phyloP scores from a whole-genome alignment of 2,329 filamentous ascomycete genomes.

The Orbilia javanica region DNA sequence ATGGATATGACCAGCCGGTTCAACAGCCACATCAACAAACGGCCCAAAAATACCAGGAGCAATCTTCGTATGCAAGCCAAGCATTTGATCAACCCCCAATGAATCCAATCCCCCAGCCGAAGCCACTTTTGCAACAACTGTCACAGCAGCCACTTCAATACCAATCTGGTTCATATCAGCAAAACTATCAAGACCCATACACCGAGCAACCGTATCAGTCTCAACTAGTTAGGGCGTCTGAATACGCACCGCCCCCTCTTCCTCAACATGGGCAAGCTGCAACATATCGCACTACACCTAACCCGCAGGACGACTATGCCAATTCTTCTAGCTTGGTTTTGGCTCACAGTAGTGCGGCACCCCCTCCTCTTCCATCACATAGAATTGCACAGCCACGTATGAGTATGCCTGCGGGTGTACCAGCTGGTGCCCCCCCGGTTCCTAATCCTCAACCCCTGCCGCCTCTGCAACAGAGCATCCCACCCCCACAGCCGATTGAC shows the following conservation, averaged over 20 bases:
- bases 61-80: slow-evolving; percentile 21
- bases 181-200: slow-evolving; percentile 41
- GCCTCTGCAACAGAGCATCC: slow-evolving; percentile 22
- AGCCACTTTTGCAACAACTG: slow-evolving; percentile 22
- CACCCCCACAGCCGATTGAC: slow-evolving; percentile 38
- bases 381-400: slow-evolving; percentile 40
- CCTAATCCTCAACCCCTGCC: slow-evolving; percentile 19
- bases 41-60: slow-evolving; percentile 32
- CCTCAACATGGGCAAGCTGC: slow-evolving; percentile 40
- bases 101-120: slow-evolving; percentile 5
- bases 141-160: slow-evolving; percentile 30
- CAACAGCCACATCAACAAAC: slow-evolving; percentile 8
- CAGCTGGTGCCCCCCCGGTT: neutral
- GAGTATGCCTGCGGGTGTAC: slow-evolving; percentile 37
- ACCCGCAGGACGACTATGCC: slow-evolving; percentile 31
- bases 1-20: slow-evolving; percentile 41
- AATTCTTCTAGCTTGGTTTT: slow-evolving; percentile 32
- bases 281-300: slow-evolving; percentile 35
- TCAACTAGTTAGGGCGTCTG: slow-evolving; percentile 39
- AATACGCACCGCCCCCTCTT: slow-evolving; percentile 39
- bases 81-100: slow-evolving; percentile 43
- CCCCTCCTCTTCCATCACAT: slow-evolving; percentile 42
- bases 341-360: slow-evolving; percentile 3
- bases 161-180: slow-evolving; percentile 27
- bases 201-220: slow-evolving; percentile 45